phyloP scores from a whole-genome alignment of 345 rosid species.

The Eucalyptus leucophloia region DNA sequence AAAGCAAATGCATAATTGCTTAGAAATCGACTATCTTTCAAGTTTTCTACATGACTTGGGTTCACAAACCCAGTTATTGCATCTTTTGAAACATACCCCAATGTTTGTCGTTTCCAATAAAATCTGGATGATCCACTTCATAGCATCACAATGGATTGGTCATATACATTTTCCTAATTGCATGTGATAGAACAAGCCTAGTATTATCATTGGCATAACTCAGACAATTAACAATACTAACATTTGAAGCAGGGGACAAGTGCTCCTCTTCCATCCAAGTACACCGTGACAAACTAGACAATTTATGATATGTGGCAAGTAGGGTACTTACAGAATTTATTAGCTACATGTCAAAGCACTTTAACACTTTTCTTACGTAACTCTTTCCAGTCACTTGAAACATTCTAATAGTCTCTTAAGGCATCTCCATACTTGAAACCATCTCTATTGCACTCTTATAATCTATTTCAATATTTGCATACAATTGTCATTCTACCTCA shows the following conservation, averaged over 20 bases:
- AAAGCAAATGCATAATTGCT: neutral
- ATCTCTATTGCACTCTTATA: neutral
- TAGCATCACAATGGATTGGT: neutral
- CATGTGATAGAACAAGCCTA: neutral
- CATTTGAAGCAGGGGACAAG: neutral
- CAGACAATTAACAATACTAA: neutral
- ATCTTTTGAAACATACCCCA: neutral
- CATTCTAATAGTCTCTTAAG: neutral
- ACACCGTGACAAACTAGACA: neutral
- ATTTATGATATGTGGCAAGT: neutral
- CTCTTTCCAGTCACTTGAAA: neutral
- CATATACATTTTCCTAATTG: neutral
- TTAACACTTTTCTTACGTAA: neutral
- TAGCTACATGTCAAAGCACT: neutral
- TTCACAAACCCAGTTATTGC: neutral
- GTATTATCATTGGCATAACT: neutral
- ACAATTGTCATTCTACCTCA: neutral
- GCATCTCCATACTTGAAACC: neutral
- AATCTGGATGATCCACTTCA: neutral
- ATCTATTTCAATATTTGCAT: neutral
- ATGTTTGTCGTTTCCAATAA: neutral
- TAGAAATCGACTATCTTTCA: neutral
- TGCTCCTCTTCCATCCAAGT: neutral
- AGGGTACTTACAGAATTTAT: neutral
- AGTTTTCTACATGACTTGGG: neutral